These are phyloP conservation scores for Wickerhamomyces canadensis DNA, from an alignment of 805 yeast species.

Conservation along the genomic window DNA sequence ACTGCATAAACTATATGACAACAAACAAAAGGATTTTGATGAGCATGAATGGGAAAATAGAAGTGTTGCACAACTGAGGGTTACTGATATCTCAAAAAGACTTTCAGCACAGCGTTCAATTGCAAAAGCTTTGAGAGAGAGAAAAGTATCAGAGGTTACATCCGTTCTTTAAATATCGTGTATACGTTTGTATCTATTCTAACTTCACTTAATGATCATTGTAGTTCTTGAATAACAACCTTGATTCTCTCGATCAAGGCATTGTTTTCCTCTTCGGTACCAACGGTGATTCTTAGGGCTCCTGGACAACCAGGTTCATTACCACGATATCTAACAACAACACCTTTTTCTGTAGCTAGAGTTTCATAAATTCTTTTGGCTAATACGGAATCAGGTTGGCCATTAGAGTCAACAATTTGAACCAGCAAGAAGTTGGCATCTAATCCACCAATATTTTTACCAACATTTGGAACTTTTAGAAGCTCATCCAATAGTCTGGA, in stretches of 20 bases:
- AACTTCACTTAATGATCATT: background rate
- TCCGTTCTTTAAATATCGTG: slow-evolving; percentile 6
- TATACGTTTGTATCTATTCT: background rate
- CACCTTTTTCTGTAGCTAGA: slow-evolving; percentile 66
- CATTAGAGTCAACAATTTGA: slow-evolving; percentile 57
- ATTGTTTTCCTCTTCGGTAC: slow-evolving; percentile 72
- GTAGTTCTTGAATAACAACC: slow-evolving; percentile 24
- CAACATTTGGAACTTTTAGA: slow-evolving; percentile 55
- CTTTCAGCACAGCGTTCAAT: slow-evolving; percentile 5
- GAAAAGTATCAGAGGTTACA: slow-evolving; percentile 10
- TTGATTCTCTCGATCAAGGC: slow-evolving; percentile 46
- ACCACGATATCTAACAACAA: slow-evolving; percentile 91
- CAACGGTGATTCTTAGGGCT: slow-evolving; percentile 80
- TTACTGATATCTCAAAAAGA: slow-evolving; percentile 11
- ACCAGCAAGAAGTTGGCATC: slow-evolving; percentile 84
- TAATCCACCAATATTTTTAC: slow-evolving; percentile 71
- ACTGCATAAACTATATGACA: slow-evolving; percentile 7
- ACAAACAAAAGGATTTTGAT: slow-evolving; percentile 2
- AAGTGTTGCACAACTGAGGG: slow-evolving; percentile 12
- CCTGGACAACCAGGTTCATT: slow-evolving; percentile 86
- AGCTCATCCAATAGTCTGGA: slow-evolving; percentile 45
- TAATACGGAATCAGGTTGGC: slow-evolving; percentile 58
- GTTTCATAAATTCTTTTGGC: slow-evolving; percentile 63
- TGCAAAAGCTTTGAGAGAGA: slow-evolving; percentile 4
- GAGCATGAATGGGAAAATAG: slow-evolving; percentile 6